These are phyloP conservation scores for Coniella vitis DNA, from an alignment of 2,329 filamentous ascomycete species.

Conservation along the genomic window DNA sequence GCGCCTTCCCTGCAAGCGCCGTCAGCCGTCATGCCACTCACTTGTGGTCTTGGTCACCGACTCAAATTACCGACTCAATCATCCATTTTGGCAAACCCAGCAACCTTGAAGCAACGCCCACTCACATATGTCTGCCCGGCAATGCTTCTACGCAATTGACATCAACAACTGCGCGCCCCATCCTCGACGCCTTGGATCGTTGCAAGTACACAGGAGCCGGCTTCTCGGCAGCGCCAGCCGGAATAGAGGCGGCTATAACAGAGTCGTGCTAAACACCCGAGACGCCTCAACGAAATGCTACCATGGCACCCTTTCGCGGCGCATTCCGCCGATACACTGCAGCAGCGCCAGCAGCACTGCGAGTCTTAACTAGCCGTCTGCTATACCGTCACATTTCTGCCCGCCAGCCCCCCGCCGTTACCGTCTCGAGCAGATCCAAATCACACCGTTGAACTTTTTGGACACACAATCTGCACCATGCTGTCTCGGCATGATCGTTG, in stretches of 20 bases:
- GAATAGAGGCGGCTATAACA: neutral
- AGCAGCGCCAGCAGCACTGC: slow-evolving; percentile 4
- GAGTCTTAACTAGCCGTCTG: neutral
- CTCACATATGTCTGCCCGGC: too few relatives aligned
- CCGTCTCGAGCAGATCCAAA: neutral
- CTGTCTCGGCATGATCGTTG: neutral
- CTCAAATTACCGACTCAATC: too few relatives aligned
- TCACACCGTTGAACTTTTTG: slow-evolving; percentile 2
- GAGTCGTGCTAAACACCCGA: neutral
- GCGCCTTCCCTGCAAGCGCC: too few relatives aligned
- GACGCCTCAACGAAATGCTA: neutral
- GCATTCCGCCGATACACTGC: slow-evolving; percentile 6
- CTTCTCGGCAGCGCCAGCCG: neutral
- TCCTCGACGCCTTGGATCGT: too few relatives aligned
- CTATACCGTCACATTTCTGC: neutral
- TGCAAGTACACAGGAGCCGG: too few relatives aligned
- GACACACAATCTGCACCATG: slow-evolving; percentile 1
- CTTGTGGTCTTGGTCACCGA: too few relatives aligned
- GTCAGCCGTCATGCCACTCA: neutral
- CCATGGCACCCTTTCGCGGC: neutral
- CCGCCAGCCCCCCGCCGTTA: neutral
- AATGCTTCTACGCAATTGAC: too few relatives aligned
- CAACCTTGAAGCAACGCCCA: too few relatives aligned
- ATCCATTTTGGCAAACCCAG: too few relatives aligned
- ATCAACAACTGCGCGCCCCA: too few relatives aligned